These are phyloP conservation scores for Cyclospora cayetanensis DNA, from an alignment of 169 alveolate genomes.

Conservation along the genomic window DNA sequence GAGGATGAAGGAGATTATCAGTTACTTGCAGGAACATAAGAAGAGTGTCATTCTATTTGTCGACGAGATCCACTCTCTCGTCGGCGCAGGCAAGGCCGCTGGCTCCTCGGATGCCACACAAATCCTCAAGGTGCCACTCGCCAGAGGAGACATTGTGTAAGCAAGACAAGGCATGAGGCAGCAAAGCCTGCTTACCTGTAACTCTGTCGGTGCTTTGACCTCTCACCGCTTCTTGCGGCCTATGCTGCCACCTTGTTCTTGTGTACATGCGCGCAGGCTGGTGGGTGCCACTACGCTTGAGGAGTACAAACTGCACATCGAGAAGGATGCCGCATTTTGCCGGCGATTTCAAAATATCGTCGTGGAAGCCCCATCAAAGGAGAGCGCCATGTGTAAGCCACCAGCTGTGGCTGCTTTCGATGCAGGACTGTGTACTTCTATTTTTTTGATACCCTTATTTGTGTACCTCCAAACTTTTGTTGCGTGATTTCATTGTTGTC, in stretches of 20 bases:
- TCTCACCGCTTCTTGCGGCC: too few species aligned
- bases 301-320: constrained; percentile 88
- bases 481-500: not conserved
- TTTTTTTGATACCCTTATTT: constrained; percentile 84
- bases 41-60: constrained; percentile 78
- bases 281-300: constrained; percentile 92
- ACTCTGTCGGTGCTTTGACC: not conserved
- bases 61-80: constrained; percentile 89
- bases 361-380: constrained; percentile 87
- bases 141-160: constrained; percentile 89
- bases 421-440: constrained; percentile 84
- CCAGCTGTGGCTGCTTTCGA: constrained; percentile 81
- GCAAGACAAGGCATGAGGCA: not conserved
- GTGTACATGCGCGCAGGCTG: not conserved
- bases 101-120: constrained; percentile 93
- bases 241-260: not conserved
- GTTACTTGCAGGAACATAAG: constrained; percentile 73
- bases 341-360: constrained; percentile 91
- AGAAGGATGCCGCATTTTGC: constrained; percentile 91
- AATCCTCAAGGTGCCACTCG: constrained; percentile 89
- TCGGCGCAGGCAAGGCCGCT: constrained; percentile 86
- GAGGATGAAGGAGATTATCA: constrained; percentile 83
- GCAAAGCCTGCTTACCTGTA: not conserved
- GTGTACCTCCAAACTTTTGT: constrained; percentile 82
- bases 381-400: constrained; percentile 79